Evolutionary conservation across 2,329 filamentous ascomycete genomes (phyloP).

Genomic region (Leptodontidium sp.): DNA sequence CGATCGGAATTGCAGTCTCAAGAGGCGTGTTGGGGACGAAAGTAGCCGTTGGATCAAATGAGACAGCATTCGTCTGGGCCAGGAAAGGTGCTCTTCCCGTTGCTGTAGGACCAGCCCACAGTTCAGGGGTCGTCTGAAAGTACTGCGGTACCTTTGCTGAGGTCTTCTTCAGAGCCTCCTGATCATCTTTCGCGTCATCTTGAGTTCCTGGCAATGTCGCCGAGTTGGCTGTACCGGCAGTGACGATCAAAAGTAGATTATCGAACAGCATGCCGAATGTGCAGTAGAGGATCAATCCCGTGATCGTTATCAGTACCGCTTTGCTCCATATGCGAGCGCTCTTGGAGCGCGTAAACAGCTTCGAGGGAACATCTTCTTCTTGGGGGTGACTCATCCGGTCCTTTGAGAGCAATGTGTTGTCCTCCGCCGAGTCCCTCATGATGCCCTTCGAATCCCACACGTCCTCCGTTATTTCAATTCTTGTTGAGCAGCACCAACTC

Average conservation of each 20-base stretch:
- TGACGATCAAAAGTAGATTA: slow-evolving; percentile 24
- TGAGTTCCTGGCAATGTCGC: slow-evolving; percentile 1
- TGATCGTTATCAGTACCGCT: slow-evolving; percentile 17
- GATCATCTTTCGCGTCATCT: not conserved
- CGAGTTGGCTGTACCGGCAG: slow-evolving; percentile 17
- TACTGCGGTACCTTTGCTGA: slow-evolving; percentile 63
- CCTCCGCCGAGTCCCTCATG: slow-evolving; percentile 18
- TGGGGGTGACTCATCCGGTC: not conserved
- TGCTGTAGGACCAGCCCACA: slow-evolving; percentile 71
- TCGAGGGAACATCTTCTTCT: slow-evolving; percentile 16
- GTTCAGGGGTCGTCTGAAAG: slow-evolving; percentile 67
- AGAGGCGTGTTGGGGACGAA: slow-evolving; percentile 75
- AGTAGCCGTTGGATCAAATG: slow-evolving; percentile 63
- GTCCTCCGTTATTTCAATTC: not conserved
- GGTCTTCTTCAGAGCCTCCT: slow-evolving; percentile 1
- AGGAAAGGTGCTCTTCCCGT: slow-evolving; percentile 75
- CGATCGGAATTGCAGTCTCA: slow-evolving; percentile 74
- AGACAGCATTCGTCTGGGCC: slow-evolving; percentile 73
- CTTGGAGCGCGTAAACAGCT: slow-evolving; percentile 6
- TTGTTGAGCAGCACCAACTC: not conserved
- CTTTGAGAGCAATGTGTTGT: slow-evolving; percentile 10
- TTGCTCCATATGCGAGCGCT: slow-evolving; percentile 21
- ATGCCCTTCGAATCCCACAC: not conserved
- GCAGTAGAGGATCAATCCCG: slow-evolving; percentile 32
- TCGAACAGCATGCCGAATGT: slow-evolving; percentile 35